A percentile compares a stretch with the other conserved stretches of the same genome.
Conservation (phyloP, 495 filamentous ascomycete genomes). For the Lasiosphaeria hispida region DNA sequence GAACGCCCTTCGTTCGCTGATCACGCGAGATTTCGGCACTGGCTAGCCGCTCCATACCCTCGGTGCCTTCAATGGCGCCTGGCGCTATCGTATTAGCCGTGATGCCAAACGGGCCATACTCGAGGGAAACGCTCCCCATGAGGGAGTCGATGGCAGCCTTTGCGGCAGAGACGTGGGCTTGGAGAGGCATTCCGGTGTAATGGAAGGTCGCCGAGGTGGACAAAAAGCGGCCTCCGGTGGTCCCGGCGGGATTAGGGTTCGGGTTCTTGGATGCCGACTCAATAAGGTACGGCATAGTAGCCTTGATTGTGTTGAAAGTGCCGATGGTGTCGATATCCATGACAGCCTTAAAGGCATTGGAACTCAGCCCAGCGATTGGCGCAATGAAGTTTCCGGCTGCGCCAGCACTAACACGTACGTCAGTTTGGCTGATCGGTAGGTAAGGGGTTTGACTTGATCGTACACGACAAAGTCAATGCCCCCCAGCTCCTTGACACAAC, state of each 20-base stretch:
- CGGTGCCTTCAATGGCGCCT: conserved; percentile 69
- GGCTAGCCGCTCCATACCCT: conserved; percentile 56
- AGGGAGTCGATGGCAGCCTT: conserved; percentile 90
- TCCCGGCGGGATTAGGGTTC: conserved; percentile 41
- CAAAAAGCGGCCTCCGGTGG: conserved; percentile 79
- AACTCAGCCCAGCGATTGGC: conserved; percentile 72
- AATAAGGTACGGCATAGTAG: conserved; percentile 74
- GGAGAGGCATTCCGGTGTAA: conserved; percentile 78
- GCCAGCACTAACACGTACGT: conserved; percentile 62
- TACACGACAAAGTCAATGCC: conserved; percentile 93
- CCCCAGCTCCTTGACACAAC: conserved; percentile 77
- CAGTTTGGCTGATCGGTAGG: not conserved
- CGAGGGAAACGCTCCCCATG: conserved; percentile 69
- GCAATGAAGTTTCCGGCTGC: conserved; percentile 96
- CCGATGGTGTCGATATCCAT: conserved; percentile 96
- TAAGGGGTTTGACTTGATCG: conserved; percentile 20
- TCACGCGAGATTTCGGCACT: conserved; percentile 36
- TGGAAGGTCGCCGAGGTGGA: conserved; percentile 89
- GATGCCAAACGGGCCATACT: conserved; percentile 85
- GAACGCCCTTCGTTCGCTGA: conserved; percentile 42
- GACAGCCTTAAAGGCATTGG: conserved; percentile 92
- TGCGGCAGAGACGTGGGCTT: conserved; percentile 81
- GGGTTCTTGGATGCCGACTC: conserved; percentile 64
- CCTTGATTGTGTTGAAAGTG: conserved; percentile 93
- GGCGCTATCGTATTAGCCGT: conserved; percentile 86